Evolutionary conservation across 306 rosid genomes (phyloP), one percentile per base, ranked within the genome.

Genomic region (Styphnolobium japonicum): DNA sequence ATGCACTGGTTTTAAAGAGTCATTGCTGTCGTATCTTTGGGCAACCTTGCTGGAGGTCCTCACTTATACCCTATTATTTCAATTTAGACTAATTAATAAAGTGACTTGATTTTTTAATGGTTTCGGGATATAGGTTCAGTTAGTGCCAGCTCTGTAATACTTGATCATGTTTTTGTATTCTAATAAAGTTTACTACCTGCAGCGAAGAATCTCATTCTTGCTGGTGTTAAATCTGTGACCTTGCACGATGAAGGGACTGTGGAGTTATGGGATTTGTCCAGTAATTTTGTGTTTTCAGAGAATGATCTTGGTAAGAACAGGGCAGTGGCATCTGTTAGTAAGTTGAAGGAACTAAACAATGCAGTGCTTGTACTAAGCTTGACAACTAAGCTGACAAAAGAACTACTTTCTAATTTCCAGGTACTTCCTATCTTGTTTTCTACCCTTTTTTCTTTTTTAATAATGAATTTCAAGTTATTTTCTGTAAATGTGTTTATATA

Each of bases 201-300:
- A 94, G 97, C 97, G 1, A 94, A 94, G 82, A 94, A 94, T 73
- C 96, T 92, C 78, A 85, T 94, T 79, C 98, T 94, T 81, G 98
- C 98, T 80, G 98, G 98, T 62, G 97, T 94, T 23, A 94, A 92
- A 84, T 90, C 98, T 64, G 96, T 94, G 86, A 94, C 92, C 67
- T 85, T 94, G 89, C 98, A 94, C 2, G 98, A 94, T 71, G 98
- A 94, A 77, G 97, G 90, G 81, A 79, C 49, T 11, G 97, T 92
- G 60, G 94, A 92, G 84, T 80, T 92, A 53, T 94, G 97, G 98
- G 97, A 92, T 86, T 78, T 94, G 81, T 92, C 96, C 45, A 81
- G 98, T 78, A 89, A 90, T 63, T 93, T 93, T 73, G 82, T 90
- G 21, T 93, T 93, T 77, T 70, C 91, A 0, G 96, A 92, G 77